These are phyloP conservation scores for Gossypium schwendimanii DNA, from an alignment of 441 rosid species.

Conservation along the genomic window DNA sequence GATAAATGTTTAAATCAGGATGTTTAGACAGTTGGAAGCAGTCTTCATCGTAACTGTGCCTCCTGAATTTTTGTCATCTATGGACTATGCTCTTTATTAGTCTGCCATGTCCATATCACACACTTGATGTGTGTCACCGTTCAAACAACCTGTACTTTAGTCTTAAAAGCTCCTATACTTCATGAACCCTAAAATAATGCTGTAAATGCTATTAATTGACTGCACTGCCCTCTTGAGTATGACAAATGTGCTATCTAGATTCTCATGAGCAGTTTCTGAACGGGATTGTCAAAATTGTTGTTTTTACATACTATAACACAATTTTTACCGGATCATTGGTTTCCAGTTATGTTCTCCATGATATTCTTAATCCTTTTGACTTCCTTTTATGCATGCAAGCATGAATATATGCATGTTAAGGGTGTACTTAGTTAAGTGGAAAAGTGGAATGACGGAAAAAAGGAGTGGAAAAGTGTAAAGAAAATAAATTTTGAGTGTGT, in stretches of 20 bases:
- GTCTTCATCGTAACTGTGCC: not conserved
- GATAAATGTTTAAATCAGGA: not conserved
- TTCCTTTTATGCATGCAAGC: not conserved
- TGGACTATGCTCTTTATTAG: not conserved
- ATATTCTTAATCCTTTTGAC: not conserved
- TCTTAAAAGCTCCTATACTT: not conserved
- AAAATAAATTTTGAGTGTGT: too few species aligned
- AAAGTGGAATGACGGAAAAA: too few species aligned
- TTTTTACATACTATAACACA: not conserved
- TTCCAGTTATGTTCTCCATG: not conserved
- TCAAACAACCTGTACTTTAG: not conserved
- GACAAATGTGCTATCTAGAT: not conserved
- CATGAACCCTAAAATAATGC: not conserved
- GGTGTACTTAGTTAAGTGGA: too few species aligned
- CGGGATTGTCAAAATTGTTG: not conserved
- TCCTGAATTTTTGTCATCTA: not conserved
- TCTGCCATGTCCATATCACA: not conserved
- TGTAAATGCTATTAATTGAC: not conserved
- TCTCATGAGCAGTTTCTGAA: not conserved
- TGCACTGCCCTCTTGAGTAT: not conserved
- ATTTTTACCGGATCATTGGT: not conserved
- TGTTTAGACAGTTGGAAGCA: conserved; percentile 1
- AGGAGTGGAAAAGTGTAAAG: too few species aligned
- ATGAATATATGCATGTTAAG: not conserved
- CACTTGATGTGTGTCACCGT: not conserved